A percentile compares a stretch with the other conserved stretches of the same genome.
These are phyloP conservation scores for Leccinum pellstonianum DNA, from an alignment of 768 basidiomycete species.

Conservation along the genomic window DNA sequence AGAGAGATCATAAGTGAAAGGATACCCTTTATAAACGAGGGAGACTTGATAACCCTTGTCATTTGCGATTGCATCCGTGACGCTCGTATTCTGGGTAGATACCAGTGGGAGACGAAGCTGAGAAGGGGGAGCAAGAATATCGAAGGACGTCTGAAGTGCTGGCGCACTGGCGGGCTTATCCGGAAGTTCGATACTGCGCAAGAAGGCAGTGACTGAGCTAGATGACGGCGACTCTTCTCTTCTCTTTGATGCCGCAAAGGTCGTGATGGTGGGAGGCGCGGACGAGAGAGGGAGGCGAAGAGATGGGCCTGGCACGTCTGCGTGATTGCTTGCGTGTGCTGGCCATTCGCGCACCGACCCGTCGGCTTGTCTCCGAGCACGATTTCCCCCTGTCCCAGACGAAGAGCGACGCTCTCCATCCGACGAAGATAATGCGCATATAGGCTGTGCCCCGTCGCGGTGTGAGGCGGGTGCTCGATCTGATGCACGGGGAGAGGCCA, in stretches of 20 bases:
- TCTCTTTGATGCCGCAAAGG: background rate
- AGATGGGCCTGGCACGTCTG: constrained; percentile 12
- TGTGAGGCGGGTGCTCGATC: constrained; percentile 10
- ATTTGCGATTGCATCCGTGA: constrained; percentile 1
- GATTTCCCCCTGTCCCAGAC: constrained; percentile 9
- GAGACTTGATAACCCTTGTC: constrained; percentile 18
- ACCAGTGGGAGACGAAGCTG: constrained; percentile 12
- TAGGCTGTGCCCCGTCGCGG: constrained; percentile 7
- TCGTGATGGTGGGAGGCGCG: constrained; percentile 1
- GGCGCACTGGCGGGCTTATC: constrained; percentile 14
- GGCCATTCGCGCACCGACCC: constrained; percentile 7
- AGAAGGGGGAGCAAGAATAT: constrained; percentile 6
- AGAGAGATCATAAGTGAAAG: constrained; percentile 29
- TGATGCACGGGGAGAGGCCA: background rate
- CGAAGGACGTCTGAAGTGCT: constrained; percentile 12
- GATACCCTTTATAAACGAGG: constrained; percentile 29
- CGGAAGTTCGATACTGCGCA: constrained; percentile 26
- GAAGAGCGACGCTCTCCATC: constrained; percentile 4
- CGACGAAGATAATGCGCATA: background rate
- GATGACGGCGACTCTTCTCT: constrained; percentile 13
- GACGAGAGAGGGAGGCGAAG: constrained; percentile 18
- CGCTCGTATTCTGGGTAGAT: constrained; percentile 8
- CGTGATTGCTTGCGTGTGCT: constrained; percentile 1
- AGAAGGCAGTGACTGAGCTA: constrained; percentile 23
- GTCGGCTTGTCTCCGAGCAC: constrained; percentile 9